These are phyloP conservation scores for Pachysandra terminalis DNA, from an alignment of 164 flowering plant species.

Conservation along the genomic window DNA sequence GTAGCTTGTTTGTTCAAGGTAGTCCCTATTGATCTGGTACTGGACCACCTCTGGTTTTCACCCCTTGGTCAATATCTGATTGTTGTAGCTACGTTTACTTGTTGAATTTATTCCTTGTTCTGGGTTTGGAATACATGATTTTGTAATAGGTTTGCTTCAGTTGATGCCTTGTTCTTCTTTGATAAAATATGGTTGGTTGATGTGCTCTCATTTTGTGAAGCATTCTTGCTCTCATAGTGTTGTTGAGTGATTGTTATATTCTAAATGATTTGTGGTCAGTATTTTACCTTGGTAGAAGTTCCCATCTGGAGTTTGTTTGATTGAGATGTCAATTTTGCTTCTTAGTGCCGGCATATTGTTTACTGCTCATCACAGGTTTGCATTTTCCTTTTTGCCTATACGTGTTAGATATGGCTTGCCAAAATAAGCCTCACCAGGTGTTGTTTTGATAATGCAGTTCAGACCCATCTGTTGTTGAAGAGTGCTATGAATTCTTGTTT, in stretches of 20 bases:
- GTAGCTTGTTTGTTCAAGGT: not conserved
- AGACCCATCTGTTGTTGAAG: slow-evolving; percentile 44
- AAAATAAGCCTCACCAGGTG: not conserved
- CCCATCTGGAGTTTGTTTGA: not conserved
- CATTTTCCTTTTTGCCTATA: not conserved
- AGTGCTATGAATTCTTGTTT: slow-evolving; percentile 74
- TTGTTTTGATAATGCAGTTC: slow-evolving; percentile 34
- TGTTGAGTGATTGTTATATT: not conserved
- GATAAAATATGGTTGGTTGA: no score
- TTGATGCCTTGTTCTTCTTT: no score
- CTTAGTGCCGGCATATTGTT: no score
- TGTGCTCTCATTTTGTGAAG: no score
- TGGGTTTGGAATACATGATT: no score
- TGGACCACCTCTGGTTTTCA: not conserved
- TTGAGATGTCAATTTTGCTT: no score
- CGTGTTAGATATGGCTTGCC: not conserved
- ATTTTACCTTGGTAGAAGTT: not conserved
- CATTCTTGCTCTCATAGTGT: no score
- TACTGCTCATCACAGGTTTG: not conserved
- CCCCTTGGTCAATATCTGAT: no score
- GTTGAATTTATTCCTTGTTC: no score
- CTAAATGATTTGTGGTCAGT: no score
- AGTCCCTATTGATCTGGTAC: not conserved
- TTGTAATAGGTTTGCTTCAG: no score
- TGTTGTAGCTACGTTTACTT: no score